Evolutionary conservation across 306 rosid genomes (phyloP).

Genomic region (Cicer yamashitae): DNA sequence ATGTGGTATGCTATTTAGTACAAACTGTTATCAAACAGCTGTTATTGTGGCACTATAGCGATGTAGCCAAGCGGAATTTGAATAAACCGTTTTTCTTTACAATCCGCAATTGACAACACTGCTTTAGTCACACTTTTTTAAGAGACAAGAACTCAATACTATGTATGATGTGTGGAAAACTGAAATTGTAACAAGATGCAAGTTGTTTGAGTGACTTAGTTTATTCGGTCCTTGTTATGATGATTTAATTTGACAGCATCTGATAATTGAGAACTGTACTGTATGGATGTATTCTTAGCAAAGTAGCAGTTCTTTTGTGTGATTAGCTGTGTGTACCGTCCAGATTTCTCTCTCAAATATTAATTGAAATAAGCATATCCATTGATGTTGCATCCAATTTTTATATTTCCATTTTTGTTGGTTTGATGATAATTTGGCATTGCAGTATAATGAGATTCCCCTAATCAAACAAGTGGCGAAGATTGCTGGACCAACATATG

Average conservation of each 20-base stretch:
- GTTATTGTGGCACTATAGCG: no score
- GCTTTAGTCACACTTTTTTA: background rate
- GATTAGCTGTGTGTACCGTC: conserved; percentile 30
- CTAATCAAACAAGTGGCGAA: conserved; percentile 37
- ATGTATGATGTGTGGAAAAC: conserved; percentile 8
- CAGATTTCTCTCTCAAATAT: conserved; percentile 27
- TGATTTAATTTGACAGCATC: conserved; percentile 11
- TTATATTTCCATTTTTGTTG: conserved; percentile 1
- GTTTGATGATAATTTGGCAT: conserved; percentile 41
- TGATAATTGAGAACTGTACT: conserved; percentile 23
- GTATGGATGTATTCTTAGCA: conserved; percentile 24
- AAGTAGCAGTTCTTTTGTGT: conserved; percentile 12
- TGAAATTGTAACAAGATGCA: conserved; percentile 12
- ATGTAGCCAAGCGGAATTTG: no score
- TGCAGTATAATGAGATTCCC: conserved; percentile 50
- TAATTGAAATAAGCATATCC: conserved; percentile 27
- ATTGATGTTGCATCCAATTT: conserved; percentile 37
- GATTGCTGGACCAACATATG: conserved; percentile 45
- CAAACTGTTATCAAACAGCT: no score
- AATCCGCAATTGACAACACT: no score
- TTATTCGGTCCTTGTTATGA: conserved; percentile 35
- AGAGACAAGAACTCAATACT: background rate
- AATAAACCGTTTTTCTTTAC: no score
- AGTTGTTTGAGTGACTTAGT: conserved; percentile 26
- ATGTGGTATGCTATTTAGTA: no score